Percentiles rank a stretch among this genome's conserved stretches.
Evolutionary conservation across 2,329 filamentous ascomycete genomes (phyloP).

Genomic region (Fusarium clavum): DNA sequence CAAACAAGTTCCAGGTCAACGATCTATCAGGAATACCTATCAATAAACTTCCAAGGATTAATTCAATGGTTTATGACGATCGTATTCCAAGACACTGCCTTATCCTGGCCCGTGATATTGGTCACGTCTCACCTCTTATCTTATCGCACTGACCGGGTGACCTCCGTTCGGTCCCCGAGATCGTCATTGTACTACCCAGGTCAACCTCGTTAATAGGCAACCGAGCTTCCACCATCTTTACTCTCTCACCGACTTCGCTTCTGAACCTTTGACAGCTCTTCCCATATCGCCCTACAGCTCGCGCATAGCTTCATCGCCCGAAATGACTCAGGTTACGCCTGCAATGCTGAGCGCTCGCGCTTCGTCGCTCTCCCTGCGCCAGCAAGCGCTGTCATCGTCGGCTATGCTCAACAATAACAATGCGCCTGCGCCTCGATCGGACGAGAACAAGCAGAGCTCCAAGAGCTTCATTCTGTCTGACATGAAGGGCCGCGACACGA

Average conservation of each 20-base stretch:
- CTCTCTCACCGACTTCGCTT: slow-evolving; percentile 4
- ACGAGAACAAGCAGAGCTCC: slow-evolving; percentile 27
- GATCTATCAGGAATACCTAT: background rate
- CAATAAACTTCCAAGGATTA: background rate
- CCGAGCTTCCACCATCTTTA: slow-evolving; percentile 9
- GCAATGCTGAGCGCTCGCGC: slow-evolving; percentile 58
- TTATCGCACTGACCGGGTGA: slow-evolving; percentile 39
- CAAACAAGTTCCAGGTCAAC: background rate
- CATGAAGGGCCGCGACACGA: slow-evolving; percentile 52
- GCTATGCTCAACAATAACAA: slow-evolving; percentile 37
- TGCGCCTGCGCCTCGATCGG: slow-evolving; percentile 45
- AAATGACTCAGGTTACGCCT: slow-evolving; percentile 60
- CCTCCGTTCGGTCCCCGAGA: slow-evolving; percentile 29
- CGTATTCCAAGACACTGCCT: background rate
- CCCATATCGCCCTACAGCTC: slow-evolving; percentile 11
- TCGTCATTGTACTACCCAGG: slow-evolving; percentile 25
- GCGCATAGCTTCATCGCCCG: slow-evolving; percentile 10
- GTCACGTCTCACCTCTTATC: slow-evolving; percentile 32
- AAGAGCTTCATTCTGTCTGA: slow-evolving; percentile 62
- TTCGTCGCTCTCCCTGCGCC: slow-evolving; percentile 60
- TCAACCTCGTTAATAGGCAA: slow-evolving; percentile 22
- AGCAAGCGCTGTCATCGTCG: slow-evolving; percentile 51
- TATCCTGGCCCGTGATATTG: slow-evolving; percentile 2
- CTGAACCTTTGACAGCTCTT: background rate
- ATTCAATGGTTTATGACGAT: background rate